Conservation (phyloP, 495 filamentous ascomycete species). For the Annulohypoxylon moriforme region DNA sequence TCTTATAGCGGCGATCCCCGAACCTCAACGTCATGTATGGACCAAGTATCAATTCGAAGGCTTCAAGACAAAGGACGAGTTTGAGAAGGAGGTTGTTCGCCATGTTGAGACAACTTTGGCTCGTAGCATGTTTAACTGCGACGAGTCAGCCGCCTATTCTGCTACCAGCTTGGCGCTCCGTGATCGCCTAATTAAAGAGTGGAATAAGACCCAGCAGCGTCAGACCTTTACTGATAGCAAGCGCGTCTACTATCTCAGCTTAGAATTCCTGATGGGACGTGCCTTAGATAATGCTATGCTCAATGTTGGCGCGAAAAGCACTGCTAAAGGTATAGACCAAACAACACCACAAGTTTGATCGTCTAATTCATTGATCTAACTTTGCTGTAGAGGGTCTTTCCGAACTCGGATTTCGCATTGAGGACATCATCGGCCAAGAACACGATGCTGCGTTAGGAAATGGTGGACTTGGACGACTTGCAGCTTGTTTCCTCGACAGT, state of each 20-base stretch:
- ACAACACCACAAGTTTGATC: neutral
- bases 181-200: constrained; percentile 91
- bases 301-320: constrained; percentile 87
- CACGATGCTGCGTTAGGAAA: constrained; percentile 97
- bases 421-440: constrained; percentile 94
- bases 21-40: constrained; percentile 90
- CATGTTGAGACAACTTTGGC: constrained; percentile 98
- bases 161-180: constrained; percentile 91
- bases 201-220: constrained; percentile 97
- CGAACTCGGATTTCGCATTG: constrained; percentile 94
- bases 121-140: constrained; percentile 97
- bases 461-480: constrained; percentile 92
- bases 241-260: constrained; percentile 93
- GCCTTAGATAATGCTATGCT: constrained; percentile 98
- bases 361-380: constrained; percentile 13
- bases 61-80: constrained; percentile 77
- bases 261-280: constrained; percentile 97
- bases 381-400: constrained; percentile 72
- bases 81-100: constrained; percentile 82
- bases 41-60: constrained; percentile 75
- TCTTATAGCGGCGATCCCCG: constrained; percentile 75
- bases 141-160: constrained; percentile 92
- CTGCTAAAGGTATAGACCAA: constrained; percentile 72
- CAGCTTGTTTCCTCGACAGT: constrained; percentile 96
- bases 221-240: constrained; percentile 93